Percentiles rank a stretch among this genome's conserved stretches.
These are phyloP conservation scores for Paxillus involutus DNA, from an alignment of 768 basidiomycete species.

Conservation along the genomic window DNA sequence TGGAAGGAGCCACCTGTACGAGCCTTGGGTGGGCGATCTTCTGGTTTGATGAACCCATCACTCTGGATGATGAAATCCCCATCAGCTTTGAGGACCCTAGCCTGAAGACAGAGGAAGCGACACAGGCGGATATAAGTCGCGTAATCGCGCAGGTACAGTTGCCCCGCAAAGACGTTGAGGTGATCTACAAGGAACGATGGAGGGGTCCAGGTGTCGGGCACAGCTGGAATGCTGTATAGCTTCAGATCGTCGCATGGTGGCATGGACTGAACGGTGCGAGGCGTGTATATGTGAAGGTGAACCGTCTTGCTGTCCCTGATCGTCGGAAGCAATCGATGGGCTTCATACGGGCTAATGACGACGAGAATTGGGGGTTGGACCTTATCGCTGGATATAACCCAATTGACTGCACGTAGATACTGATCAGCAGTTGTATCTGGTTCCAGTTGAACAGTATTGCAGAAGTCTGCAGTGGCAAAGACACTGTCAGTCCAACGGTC, in stretches of 20 bases:
- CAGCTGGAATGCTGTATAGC: conserved; percentile 20
- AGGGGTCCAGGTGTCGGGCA: conserved; percentile 16
- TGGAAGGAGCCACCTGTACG: neutral
- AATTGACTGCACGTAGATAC: too few species aligned
- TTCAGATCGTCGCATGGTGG: conserved; percentile 35
- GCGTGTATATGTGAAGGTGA: conserved; percentile 42
- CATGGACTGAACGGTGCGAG: conserved; percentile 34
- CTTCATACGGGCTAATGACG: conserved; percentile 42
- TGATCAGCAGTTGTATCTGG: too few species aligned
- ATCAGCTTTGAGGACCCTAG: conserved; percentile 44
- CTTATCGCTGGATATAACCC: too few species aligned
- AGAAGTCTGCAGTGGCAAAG: conserved; percentile 18
- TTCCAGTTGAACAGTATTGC: conserved; percentile 1
- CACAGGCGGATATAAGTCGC: conserved; percentile 35
- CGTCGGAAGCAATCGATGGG: conserved; percentile 34
- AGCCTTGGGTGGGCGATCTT: neutral
- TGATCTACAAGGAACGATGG: conserved; percentile 24
- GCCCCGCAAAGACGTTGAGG: conserved; percentile 45
- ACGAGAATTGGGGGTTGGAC: conserved; percentile 34
- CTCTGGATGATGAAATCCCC: conserved; percentile 35
- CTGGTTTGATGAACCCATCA: conserved; percentile 23
- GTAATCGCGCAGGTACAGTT: conserved; percentile 39
- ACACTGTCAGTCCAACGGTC: conserved; percentile 16
- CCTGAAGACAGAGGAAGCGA: conserved; percentile 35
- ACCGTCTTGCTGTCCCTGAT: conserved; percentile 35